Evolutionary conservation across 768 basidiomycete species (phyloP), one percentile per base, ranked within the genome.

Genomic region (Leccinellum albellum): DNA sequence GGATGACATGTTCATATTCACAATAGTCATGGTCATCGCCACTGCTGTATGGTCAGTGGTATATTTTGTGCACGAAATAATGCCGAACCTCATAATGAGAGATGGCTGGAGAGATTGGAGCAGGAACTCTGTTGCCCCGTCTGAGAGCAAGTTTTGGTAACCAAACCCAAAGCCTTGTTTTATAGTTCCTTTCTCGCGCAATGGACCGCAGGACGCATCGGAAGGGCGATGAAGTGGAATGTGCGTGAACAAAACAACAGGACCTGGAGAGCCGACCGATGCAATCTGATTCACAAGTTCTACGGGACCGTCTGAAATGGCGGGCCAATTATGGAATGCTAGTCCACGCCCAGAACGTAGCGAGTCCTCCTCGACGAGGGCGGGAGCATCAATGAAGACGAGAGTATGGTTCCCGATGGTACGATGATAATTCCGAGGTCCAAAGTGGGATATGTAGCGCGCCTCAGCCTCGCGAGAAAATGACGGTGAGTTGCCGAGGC

Each of bases 11-110:
- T 67, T 76, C 76, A 66, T 86, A 84, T 75, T 91, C 91, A 72
- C 96, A 98, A 61, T 95, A 93, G 65, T 98, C 96, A 69, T 97
- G 94, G 66, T 98, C 94, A 70, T 98, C 94, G 6, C 92, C 96
- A 62, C 91, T 93, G 54, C 40, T 44, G 57, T 35, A 55, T 37
- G 29, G 49, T 61, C 52, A 61, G 62, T n/a, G 26, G 31, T 51
- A 29, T 24, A 32, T 50, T 49, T 24, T 3, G 28, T 46, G 12
- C 13, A n/a, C 15, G 21, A 49, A 56, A 24, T 48, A 20, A 28
- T 12, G 48, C 62, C 76, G 56, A 62, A 89, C 89, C 89, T 94
- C 71, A 93, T 88, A 32, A 95, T 77, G 13, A 89, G 70, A 1
- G 78, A 75, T 6, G 95, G 95, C 37, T 76, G 75, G 28, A 93